Evolutionary conservation across 2,329 filamentous ascomycete genomes (phyloP), one percentile per base, ranked within the genome.

Genomic region (Aspergillus brunneoviolaceus): DNA sequence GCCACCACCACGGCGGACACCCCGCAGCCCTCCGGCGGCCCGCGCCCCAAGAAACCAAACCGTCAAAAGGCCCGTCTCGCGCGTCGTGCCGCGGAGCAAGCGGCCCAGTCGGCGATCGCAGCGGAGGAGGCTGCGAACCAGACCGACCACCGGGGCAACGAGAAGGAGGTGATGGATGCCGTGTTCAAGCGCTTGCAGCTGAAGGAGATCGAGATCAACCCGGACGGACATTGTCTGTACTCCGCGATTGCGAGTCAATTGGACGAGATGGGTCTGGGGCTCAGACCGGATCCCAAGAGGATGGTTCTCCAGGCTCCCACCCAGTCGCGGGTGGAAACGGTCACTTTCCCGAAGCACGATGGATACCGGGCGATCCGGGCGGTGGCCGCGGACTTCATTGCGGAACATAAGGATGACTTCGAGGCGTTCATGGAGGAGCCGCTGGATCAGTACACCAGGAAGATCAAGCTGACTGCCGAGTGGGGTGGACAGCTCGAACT

Each of bases 401-500:
- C 80, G 60, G 74, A 78, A 14, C 87, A 97, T 73, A 77, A 83
- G 11, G 90, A 92, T 64, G 91, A 96, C 69, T 98, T 97, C 74
- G 87, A 84, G 59, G 88, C 90, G 0, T 99, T 97, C 72, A 80
- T 96, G 67, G 93, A 96, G 71, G 92, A 95, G 73, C 86, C 88
- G 14, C 73, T 97, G 51, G 85, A 85, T 3, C 79, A 79, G 9
- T 96, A 98, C 75, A 83, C 91, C 51, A 78, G 79, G 51, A 91
- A 90, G 78, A 91, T 99, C 61, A 80, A 88, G 63, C 87, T 95
- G 60, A 97, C 93, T 52, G 93, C 91, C 0, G 94, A 96, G 77
- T 99, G 95, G 95, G 95, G 95, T 53, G 95, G 95, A 0, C 91
- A 98, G 80, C 77, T 97, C 64, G 95, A 99, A 81, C 77, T 99